These are phyloP conservation scores for Heliosperma pusillum DNA, from an alignment of 148 eudicot genomes.

Conservation along the genomic window DNA sequence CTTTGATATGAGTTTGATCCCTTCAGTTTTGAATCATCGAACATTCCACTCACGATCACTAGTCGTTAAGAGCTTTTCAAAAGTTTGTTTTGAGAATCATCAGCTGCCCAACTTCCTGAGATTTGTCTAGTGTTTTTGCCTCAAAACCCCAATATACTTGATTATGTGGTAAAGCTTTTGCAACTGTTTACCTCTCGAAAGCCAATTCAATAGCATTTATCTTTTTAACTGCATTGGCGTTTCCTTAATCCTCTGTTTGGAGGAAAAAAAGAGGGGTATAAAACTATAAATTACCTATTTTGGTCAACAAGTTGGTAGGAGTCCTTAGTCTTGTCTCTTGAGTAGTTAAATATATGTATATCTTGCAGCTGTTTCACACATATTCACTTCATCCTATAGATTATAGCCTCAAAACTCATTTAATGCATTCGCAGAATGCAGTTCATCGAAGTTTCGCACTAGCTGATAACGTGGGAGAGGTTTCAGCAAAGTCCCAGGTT, in stretches of 20 bases:
- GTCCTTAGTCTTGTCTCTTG: neutral
- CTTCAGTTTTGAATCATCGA: neutral
- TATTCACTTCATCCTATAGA: neutral
- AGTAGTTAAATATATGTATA: neutral
- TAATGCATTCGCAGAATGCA: slow-evolving; percentile 55
- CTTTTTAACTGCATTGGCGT: neutral
- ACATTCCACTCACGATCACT: neutral
- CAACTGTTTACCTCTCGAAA: neutral
- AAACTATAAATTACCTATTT: too few species aligned
- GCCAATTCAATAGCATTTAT: neutral
- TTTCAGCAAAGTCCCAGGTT: slow-evolving; percentile 96
- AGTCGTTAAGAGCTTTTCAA: neutral
- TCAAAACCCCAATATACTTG: neutral
- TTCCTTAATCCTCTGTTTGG: neutral
- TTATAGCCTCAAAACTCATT: slow-evolving; percentile 10
- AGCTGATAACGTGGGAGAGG: slow-evolving; percentile 93
- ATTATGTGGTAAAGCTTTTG: slow-evolving; percentile 1
- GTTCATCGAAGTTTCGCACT: slow-evolving; percentile 92
- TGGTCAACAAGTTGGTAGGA: too few species aligned
- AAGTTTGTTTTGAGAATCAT: neutral
- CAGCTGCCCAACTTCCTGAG: slow-evolving; percentile 10
- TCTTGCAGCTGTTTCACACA: neutral
- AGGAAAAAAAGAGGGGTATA: neutral
- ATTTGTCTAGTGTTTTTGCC: neutral
- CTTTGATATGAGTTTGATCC: neutral